These are phyloP conservation scores for Chaetoceros muelleri DNA, from an alignment of 108 stramenopile species.

Conservation along the genomic window DNA sequence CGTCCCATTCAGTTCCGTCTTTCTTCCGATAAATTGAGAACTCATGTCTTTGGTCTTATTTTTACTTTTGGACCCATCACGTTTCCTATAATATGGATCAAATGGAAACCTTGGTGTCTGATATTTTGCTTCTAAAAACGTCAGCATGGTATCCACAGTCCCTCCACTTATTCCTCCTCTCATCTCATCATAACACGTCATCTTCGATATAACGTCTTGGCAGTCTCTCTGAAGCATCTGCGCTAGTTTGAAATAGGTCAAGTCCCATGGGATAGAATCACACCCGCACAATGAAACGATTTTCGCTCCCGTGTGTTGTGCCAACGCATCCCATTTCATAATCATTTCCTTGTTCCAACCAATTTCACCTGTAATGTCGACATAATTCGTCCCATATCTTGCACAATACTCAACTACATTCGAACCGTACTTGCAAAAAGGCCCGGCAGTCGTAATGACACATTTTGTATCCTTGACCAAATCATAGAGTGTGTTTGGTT, in stretches of 20 bases:
- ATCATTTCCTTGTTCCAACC: slow-evolving; percentile 73
- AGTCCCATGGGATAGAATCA: slow-evolving; percentile 75
- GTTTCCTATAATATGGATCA: slow-evolving; percentile 25
- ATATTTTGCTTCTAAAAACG: slow-evolving; percentile 9
- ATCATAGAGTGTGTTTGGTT: background rate
- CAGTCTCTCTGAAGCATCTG: background rate
- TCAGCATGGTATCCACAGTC: slow-evolving; percentile 29
- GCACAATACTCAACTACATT: slow-evolving; percentile 74
- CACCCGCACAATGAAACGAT: slow-evolving; percentile 76
- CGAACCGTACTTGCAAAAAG: slow-evolving; percentile 66
- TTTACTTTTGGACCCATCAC: slow-evolving; percentile 24
- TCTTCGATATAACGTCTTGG: slow-evolving; percentile 20
- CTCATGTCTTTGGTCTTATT: slow-evolving; percentile 8
- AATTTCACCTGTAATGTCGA: slow-evolving; percentile 91
- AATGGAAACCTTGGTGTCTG: slow-evolving; percentile 7
- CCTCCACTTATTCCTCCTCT: slow-evolving; percentile 43
- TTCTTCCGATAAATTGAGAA: slow-evolving; percentile 12
- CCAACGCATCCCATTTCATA: slow-evolving; percentile 31
- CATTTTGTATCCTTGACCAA: slow-evolving; percentile 63
- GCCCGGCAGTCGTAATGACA: slow-evolving; percentile 83
- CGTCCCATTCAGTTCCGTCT: background rate
- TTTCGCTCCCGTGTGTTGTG: slow-evolving; percentile 44
- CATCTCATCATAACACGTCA: slow-evolving; percentile 42
- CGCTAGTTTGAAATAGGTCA: slow-evolving; percentile 9
- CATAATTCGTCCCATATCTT: slow-evolving; percentile 67